Evolutionary conservation across 2,329 filamentous ascomycete genomes (phyloP), one percentile per base, ranked within the genome.

Genomic region (Hymenoscyphus linearis): DNA sequence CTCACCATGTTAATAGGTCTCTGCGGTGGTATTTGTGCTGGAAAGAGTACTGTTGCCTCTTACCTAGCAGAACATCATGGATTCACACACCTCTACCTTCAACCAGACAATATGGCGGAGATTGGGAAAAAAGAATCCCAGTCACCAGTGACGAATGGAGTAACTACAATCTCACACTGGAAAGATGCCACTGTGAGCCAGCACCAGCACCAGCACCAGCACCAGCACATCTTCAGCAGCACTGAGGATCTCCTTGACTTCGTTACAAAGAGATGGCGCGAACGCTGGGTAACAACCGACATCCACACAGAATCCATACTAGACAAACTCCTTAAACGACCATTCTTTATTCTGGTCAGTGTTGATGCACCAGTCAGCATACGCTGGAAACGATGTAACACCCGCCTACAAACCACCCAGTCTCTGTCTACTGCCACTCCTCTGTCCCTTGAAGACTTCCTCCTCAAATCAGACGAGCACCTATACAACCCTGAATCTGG

Each of bases 281-380:
- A 87, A 61, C 85, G 87, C 60, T 99, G 90, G 83, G 91, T 98
- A 16, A 95, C 88, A 2, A 95, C 89, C 2, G 88, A 95, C 71
- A 86, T 97, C 65, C 85, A 86, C 77, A 85, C 87, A 67, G 88
- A 92, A 67, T 74, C 75, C 2, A 83, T 88, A 7, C 82, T 96
- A 4, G 90, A 97, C 68, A 81, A 86, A 26, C 85, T 97, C 57
- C 78, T 87, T 62, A 82, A 87, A 22, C 85, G 95, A 7, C 95
- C 95, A 0, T 97, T 96, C 78, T 98, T 98, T 79, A 82, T 99
- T 56, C 84, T 98, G 36, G 80, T 99, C 71, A 93, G 91, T 73
- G 86, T 98, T 55, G 93, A 98, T 75, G 93, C 93, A 4, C 95
- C 95, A 1, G 82, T 97, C 53, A 89, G 84, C 56, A 80, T 93